These are phyloP conservation scores for Amphirosellinia nigrospora DNA, from an alignment of 495 filamentous ascomycete genomes.

Conservation along the genomic window DNA sequence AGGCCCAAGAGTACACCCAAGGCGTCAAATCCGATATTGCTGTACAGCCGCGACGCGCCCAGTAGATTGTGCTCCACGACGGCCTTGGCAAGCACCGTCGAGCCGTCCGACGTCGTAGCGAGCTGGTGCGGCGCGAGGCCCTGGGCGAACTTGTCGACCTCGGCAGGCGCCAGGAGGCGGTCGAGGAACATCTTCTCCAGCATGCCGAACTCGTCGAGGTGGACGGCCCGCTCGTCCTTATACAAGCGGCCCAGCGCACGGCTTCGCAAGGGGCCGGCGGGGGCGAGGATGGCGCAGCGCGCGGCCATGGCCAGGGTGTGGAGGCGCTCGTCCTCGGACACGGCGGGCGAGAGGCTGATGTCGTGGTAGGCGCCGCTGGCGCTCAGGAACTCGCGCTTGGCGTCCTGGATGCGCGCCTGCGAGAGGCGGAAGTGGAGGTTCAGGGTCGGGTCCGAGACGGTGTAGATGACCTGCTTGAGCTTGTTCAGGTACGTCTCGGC, in stretches of 20 bases:
- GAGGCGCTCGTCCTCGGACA: conserved; percentile 83
- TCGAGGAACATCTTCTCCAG: conserved; percentile 98
- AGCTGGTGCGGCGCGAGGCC: conserved; percentile 86
- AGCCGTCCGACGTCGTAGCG: conserved; percentile 84
- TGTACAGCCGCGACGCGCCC: conserved; percentile 82
- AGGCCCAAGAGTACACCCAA: conserved; percentile 80
- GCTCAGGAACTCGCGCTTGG: conserved; percentile 88
- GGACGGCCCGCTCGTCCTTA: conserved; percentile 85
- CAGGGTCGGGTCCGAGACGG: conserved; percentile 70
- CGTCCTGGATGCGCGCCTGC: conserved; percentile 91
- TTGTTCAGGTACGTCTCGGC: conserved; percentile 90
- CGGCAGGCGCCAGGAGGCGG: conserved; percentile 75
- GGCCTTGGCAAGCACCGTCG: conserved; percentile 91
- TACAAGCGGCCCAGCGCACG: conserved; percentile 81
- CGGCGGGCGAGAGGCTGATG: conserved; percentile 72
- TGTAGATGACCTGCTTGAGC: conserved; percentile 88
- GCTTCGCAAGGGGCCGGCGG: conserved; percentile 85
- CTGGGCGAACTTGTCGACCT: conserved; percentile 84
- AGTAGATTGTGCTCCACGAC: conserved; percentile 96
- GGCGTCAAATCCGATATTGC: conserved; percentile 82
- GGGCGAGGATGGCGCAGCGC: conserved; percentile 90
- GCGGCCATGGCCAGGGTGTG: conserved; percentile 88
- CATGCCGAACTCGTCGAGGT: conserved; percentile 81
- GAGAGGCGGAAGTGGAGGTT: conserved; percentile 86
- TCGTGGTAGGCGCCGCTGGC: conserved; percentile 86